Evolutionary conservation across 1,139 yeast genomes (phyloP).

Genomic region (Yamadazyma aaseri): DNA sequence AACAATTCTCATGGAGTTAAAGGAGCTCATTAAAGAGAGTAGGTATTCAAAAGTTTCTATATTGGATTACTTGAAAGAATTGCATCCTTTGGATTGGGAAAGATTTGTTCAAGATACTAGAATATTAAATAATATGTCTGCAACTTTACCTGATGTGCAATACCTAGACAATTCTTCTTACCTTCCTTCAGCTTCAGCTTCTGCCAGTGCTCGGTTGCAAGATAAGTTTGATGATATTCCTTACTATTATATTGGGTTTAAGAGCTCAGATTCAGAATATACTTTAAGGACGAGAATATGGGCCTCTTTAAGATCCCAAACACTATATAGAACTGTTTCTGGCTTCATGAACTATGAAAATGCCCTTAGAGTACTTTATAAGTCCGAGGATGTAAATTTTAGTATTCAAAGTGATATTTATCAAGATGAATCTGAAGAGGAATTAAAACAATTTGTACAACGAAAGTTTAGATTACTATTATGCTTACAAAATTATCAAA

Average conservation of each 20-base stretch:
- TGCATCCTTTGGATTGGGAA: constrained; percentile 75
- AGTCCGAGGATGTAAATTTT: constrained; percentile 57
- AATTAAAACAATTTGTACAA: constrained; percentile 50
- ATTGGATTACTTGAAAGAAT: constrained; percentile 69
- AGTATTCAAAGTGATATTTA: constrained; percentile 8
- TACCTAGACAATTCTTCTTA: background rate
- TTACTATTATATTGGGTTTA: constrained; percentile 69
- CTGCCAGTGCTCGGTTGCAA: background rate
- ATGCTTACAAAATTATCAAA: constrained; percentile 65
- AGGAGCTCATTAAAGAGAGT: constrained; percentile 66
- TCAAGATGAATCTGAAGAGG: constrained; percentile 35
- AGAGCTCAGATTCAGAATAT: constrained; percentile 57
- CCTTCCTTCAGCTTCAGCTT: background rate
- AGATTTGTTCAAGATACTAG: constrained; percentile 68
- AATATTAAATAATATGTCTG: constrained; percentile 25
- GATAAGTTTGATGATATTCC: constrained; percentile 57
- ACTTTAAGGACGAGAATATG: constrained; percentile 72
- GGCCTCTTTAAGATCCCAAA: constrained; percentile 80
- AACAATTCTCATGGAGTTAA: constrained; percentile 61
- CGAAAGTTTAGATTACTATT: constrained; percentile 68
- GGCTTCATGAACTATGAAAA: constrained; percentile 72
- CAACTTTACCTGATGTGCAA: constrained; percentile 2
- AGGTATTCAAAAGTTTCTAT: constrained; percentile 60
- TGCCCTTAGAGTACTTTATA: constrained; percentile 65
- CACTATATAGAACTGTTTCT: constrained; percentile 71